phyloP scores from a whole-genome alignment of 176 grass and related monocot species.

The Carex littledalei region DNA sequence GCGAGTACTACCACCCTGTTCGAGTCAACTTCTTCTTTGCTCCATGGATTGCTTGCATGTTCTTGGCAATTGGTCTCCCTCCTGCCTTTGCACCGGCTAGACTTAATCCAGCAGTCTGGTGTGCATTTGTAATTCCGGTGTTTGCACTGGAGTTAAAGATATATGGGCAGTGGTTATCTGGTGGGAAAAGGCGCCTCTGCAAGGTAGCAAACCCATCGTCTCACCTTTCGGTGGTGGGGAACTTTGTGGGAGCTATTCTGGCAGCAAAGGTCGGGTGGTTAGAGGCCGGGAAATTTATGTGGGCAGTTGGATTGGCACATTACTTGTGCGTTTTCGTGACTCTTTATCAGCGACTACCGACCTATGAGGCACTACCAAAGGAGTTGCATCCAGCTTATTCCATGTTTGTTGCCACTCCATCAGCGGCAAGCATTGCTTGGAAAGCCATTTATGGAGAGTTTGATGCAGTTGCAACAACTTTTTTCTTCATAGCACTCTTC shows the following conservation, averaged over 20 bases:
- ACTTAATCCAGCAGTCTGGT: constrained; percentile 70
- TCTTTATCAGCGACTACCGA: constrained; percentile 89
- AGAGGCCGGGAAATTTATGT: constrained; percentile 83
- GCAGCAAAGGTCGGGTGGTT: constrained; percentile 81
- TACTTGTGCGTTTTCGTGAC: constrained; percentile 94
- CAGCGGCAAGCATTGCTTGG: constrained; percentile 91
- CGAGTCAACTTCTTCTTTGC: constrained; percentile 98
- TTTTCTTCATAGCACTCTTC: constrained; percentile 95
- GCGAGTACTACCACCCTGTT: constrained; percentile 97
- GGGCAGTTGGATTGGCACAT: constrained; percentile 84
- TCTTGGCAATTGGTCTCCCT: constrained; percentile 73
- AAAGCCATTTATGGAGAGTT: constrained; percentile 70
- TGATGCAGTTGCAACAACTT: constrained; percentile 70
- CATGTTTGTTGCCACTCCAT: constrained; percentile 98
- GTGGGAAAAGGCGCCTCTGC: constrained; percentile 81
- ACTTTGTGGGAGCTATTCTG: constrained; percentile 95
- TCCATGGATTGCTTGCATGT: constrained; percentile 92
- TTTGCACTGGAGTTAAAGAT: constrained; percentile 94
- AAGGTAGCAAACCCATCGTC: constrained; percentile 98
- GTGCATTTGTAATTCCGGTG: constrained; percentile 54
- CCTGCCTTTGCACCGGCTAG: constrained; percentile 29
- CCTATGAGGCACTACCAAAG: constrained; percentile 87
- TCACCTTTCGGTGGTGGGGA: constrained; percentile 89
- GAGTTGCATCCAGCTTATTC: constrained; percentile 97
- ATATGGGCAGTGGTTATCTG: constrained; percentile 94